These are phyloP conservation scores for Zygoascus bituminiphila DNA, from an alignment of 805 yeast genomes.

Conservation along the genomic window DNA sequence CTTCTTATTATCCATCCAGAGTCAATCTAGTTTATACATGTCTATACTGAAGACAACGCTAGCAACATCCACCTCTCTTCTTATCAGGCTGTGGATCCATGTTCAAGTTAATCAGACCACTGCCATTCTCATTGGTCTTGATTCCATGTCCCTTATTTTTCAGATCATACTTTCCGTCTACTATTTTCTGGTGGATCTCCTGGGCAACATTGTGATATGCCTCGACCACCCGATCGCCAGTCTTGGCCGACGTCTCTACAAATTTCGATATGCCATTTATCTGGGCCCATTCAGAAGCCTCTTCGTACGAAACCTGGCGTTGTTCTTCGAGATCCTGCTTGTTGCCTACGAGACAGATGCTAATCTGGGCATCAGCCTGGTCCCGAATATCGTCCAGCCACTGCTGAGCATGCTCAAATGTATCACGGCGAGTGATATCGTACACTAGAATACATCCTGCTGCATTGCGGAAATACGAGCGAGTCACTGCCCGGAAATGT, in stretches of 20 bases:
- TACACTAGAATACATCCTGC: constrained; percentile 32
- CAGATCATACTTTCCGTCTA: constrained; percentile 24
- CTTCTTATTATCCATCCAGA: neutral
- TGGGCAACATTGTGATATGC: constrained; percentile 33
- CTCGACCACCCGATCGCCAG: constrained; percentile 46
- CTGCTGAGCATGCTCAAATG: constrained; percentile 33
- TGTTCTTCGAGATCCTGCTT: constrained; percentile 49
- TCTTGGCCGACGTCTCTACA: constrained; percentile 54
- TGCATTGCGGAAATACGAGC: constrained; percentile 31
- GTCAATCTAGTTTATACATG: neutral
- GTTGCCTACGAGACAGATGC: constrained; percentile 74
- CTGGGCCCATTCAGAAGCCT: constrained; percentile 39
- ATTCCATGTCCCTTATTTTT: constrained; percentile 24
- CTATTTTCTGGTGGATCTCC: constrained; percentile 26
- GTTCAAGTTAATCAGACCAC: constrained; percentile 14
- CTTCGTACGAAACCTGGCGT: constrained; percentile 27
- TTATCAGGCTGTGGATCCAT: constrained; percentile 5
- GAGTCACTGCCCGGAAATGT: constrained; percentile 30
- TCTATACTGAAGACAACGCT: neutral
- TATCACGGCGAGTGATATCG: constrained; percentile 29
- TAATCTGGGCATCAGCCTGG: constrained; percentile 62
- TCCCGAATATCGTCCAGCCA: constrained; percentile 71
- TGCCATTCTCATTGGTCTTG: constrained; percentile 14
- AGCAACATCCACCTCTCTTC: constrained; percentile 2
- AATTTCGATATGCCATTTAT: constrained; percentile 36